A percentile compares a stretch with the other conserved stretches of the same genome.
Conservation (phyloP, 257 asterid genomes). For the Perilla frutescens region DNA sequence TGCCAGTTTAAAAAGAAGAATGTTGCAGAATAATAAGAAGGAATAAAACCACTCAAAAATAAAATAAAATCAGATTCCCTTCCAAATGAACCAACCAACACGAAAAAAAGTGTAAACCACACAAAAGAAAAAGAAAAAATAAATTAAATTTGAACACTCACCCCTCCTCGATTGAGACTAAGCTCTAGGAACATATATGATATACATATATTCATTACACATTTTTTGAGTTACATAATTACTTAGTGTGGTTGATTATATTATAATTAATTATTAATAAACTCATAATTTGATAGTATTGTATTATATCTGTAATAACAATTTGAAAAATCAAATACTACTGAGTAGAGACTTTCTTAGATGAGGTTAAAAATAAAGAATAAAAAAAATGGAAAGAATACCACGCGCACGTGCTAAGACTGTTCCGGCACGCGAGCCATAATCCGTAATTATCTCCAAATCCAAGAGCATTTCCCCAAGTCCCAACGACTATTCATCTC, state of each 20-base stretch:
- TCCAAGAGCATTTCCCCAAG: constrained; percentile 19
- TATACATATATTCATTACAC: too few relatives aligned
- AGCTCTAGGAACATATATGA: too few relatives aligned
- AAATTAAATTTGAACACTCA: too few relatives aligned
- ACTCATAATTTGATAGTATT: too few relatives aligned
- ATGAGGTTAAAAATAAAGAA: too few relatives aligned
- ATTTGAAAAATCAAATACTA: neutral
- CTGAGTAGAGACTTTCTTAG: neutral
- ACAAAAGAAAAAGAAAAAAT: neutral
- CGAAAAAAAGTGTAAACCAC: constrained; percentile 6
- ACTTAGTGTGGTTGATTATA: too few relatives aligned
- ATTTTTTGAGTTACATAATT: too few relatives aligned
- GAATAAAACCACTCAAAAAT: constrained; percentile 15
- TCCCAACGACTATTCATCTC: constrained; percentile 22
- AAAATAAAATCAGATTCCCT: constrained; percentile 31
- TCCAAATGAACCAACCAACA: constrained; percentile 40
- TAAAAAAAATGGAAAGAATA: too few relatives aligned
- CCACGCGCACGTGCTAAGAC: constrained; percentile 46
- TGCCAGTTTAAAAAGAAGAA: constrained; percentile 5
- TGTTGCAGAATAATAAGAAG: neutral
- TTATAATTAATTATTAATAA: too few relatives aligned
- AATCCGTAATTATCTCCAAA: constrained; percentile 27
- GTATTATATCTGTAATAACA: neutral
- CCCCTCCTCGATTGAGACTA: too few relatives aligned
- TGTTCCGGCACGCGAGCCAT: constrained; percentile 36